Evolutionary conservation across 2,329 filamentous ascomycete species (phyloP), one percentile per base, ranked within the genome.

Genomic region (Epichloe festucae): DNA sequence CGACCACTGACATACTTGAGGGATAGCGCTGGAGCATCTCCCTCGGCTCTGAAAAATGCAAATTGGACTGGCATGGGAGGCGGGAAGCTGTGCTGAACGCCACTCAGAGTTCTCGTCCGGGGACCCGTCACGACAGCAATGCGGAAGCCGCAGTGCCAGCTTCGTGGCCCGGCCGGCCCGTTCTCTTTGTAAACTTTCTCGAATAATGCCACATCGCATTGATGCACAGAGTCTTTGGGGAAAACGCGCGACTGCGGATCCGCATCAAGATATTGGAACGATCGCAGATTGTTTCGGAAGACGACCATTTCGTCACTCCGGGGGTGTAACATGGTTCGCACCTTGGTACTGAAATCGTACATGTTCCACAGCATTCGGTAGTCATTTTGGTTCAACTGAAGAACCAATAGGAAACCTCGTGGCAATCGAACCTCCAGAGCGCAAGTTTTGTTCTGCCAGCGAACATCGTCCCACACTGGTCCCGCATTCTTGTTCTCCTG

Each of bases 251-350:
- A 75, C 53, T 85, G 75, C n/a, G 81, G 72, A 58, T 81, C 78
- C 1, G 82, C 75, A 61, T 94, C 88, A 61, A 89, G 84, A 63
- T 91, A 93, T 60, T 91, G 87, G 57, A 94, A 88, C 27, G 83
- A 78, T 44, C 80, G 79, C 8, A 95, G 70, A 1, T 78, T 82
- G 7, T 79, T 76, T 59, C 84, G 80, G 63, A 87, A 89, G 2
- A 85, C 73, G 52, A 85, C 67, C 2, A 73, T 73, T 67, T 96
- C 90, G 49, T 87, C 85, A 34, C 75, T 73, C 41, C 81, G 77
- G 6, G 82, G 80, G 38, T 81, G 80, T 42, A 95, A 73, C 49
- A 81, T 86, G 27, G 76, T 75, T 61, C 89, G 84, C 2, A 91
- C 80, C 60, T 86, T 88, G 57, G 77, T 78, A 27, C 85, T 87